Evolutionary conservation across 495 filamentous ascomycete genomes (phyloP).

Genomic region (Neurospora sp.): DNA sequence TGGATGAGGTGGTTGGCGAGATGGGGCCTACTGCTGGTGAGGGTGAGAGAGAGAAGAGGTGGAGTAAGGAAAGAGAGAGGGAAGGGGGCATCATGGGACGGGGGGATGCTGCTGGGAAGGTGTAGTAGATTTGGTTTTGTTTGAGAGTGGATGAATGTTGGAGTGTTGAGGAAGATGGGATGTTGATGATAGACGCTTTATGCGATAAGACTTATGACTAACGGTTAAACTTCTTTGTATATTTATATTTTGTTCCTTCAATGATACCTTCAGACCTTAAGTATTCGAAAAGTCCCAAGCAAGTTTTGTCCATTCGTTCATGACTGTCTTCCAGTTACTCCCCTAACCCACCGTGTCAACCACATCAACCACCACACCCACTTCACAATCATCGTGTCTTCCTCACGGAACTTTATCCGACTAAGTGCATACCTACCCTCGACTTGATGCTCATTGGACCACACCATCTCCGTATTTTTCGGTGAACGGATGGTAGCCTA

Average conservation of each 20-base stretch:
- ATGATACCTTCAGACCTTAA: neutral
- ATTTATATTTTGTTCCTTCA: neutral
- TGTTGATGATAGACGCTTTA: neutral
- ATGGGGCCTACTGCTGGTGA: neutral
- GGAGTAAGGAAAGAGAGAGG: neutral
- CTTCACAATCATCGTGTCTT: neutral
- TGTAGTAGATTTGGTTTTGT: neutral
- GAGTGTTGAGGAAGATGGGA: neutral
- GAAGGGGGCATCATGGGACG: neutral
- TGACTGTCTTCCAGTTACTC: neutral
- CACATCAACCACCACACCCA: neutral
- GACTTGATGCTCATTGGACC: neutral
- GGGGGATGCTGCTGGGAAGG: neutral
- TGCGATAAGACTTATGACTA: neutral
- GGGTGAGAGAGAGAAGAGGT: neutral
- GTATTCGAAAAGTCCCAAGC: neutral
- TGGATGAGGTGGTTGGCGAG: neutral
- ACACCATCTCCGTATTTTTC: neutral
- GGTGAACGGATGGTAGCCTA: neutral
- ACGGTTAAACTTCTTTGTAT: neutral
- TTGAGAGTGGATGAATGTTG: neutral
- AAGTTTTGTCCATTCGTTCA: neutral
- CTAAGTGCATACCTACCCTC: neutral
- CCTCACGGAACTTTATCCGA: neutral
- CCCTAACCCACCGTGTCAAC: neutral